Evolutionary conservation across 768 basidiomycete species (phyloP), one percentile per base, ranked within the genome.

Genomic region (Calocybe indica): DNA sequence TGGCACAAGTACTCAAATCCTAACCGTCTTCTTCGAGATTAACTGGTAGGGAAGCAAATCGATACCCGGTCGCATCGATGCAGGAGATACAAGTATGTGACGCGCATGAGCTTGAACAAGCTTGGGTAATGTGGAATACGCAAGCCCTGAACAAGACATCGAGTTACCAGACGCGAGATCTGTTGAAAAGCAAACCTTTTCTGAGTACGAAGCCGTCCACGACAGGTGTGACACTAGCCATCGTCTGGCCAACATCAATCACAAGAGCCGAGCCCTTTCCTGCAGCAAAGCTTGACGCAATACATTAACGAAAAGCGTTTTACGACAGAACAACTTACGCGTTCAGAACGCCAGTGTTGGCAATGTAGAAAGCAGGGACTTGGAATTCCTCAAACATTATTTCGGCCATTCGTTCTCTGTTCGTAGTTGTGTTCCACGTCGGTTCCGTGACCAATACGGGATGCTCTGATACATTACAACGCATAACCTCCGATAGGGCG

Each of bases 211-310:
- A 99, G 4, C 96, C 96, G 56, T 99, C 96, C 4, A 94, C 92
- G 13, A 99, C 88, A 5, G 96, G 96, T 1, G 92, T 92, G 10
- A 95, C 90, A 56, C 90, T 95, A 10, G 88, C 87, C 62, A 85
- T 82, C 9, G 87, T 79, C 53, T 92, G 85, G 5, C 96, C 96
- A 40, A 98, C 79, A 57, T 99, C 96, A 37, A 99, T 82, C 1
- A 99, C 91, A 40, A 98, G 74, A 2, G 96, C 94, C n/a, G 96
- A 93, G 1, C 93, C 94, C 61, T 92, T 94, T 29, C 96, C 96
- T 45, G 94, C 88, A 11, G 95, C 91, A 63, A 99, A 99, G 3
- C 94, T 97, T 38, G 5, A 37, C 37, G 43, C 38, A 39, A 39
- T 28, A 28, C 22, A 34, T 32, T 13, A 45, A 49, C 59, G 41